Evolutionary conservation across 441 rosid species (phyloP).

Genomic region (Adansonia rubrostipa): DNA sequence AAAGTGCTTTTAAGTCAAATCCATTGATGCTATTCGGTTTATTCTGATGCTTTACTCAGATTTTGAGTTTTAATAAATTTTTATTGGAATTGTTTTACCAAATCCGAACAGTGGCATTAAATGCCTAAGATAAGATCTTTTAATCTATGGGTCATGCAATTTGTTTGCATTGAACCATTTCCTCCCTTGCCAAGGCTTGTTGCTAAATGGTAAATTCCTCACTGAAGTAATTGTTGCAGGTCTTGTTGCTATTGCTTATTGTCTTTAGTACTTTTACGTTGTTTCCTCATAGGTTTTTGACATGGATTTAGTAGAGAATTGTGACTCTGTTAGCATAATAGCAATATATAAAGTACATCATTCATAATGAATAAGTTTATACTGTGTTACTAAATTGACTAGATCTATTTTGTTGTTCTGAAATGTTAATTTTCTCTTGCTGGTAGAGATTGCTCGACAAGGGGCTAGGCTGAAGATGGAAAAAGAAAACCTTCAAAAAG

Average conservation of each 20-base stretch:
- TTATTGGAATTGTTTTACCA: too few species aligned
- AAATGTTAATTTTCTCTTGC: constrained; percentile 11
- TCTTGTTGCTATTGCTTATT: neutral
- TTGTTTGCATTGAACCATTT: neutral
- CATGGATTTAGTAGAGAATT: neutral
- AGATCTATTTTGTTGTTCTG: constrained; percentile 1
- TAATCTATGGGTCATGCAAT: too few species aligned
- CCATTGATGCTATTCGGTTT: too few species aligned
- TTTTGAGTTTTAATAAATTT: too few species aligned
- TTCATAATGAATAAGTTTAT: neutral
- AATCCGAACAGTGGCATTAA: too few species aligned
- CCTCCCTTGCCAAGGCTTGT: neutral
- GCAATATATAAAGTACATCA: neutral
- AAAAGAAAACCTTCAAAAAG: constrained; percentile 82
- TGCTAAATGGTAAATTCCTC: neutral
- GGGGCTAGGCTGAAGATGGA: constrained; percentile 80
- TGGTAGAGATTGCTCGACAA: constrained; percentile 81
- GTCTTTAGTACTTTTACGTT: neutral
- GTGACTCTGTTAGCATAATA: neutral
- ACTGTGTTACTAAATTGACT: neutral
- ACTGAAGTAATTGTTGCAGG: neutral
- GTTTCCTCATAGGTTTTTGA: neutral
- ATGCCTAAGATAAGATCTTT: too few species aligned
- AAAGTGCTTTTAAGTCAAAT: too few species aligned
- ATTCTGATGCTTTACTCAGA: too few species aligned